phyloP scores from a whole-genome alignment of 208 protist genomes.

The Crithidia bombi region DNA sequence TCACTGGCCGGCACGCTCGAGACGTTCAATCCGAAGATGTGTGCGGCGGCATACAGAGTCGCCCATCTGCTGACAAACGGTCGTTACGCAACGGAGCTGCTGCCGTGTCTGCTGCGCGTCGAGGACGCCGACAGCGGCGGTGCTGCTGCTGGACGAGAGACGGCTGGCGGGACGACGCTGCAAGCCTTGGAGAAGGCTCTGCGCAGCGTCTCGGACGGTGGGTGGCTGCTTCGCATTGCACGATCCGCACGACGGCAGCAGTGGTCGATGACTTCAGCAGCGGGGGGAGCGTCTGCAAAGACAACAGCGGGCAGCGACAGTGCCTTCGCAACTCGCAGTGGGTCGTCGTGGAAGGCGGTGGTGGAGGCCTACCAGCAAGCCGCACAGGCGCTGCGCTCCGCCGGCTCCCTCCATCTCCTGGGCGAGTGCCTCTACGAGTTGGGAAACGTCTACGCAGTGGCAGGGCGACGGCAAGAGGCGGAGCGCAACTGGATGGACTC shows the following conservation, averaged over 20 bases:
- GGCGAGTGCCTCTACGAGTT: slow-evolving; percentile 78
- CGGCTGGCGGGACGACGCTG: neutral
- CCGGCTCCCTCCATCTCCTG: slow-evolving; percentile 59
- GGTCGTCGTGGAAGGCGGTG: slow-evolving; percentile 45
- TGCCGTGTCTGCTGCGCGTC: slow-evolving; percentile 58
- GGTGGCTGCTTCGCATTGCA: slow-evolving; percentile 44
- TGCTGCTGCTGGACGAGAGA: neutral
- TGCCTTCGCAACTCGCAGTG: too few relatives aligned
- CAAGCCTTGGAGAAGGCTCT: slow-evolving; percentile 40
- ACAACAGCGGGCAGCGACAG: neutral
- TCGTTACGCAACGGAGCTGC: slow-evolving; percentile 54
- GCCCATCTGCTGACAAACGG: slow-evolving; percentile 59
- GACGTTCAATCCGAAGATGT: slow-evolving; percentile 34
- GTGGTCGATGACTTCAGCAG: slow-evolving; percentile 5
- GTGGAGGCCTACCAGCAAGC: slow-evolving; percentile 51
- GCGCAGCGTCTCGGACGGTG: slow-evolving; percentile 49
- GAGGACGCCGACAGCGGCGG: slow-evolving; percentile 27
- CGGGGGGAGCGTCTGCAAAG: neutral
- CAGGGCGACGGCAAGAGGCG: slow-evolving; percentile 47
- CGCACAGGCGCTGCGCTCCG: slow-evolving; percentile 48
- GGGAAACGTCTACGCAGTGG: slow-evolving; percentile 54
- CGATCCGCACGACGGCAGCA: slow-evolving; percentile 45
- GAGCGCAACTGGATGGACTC: slow-evolving; percentile 71
- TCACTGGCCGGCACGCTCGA: slow-evolving; percentile 55
- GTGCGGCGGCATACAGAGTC: slow-evolving; percentile 39